phyloP scores from a whole-genome alignment of 2,329 filamentous ascomycete species.

The Boeremia lycopersici region DNA sequence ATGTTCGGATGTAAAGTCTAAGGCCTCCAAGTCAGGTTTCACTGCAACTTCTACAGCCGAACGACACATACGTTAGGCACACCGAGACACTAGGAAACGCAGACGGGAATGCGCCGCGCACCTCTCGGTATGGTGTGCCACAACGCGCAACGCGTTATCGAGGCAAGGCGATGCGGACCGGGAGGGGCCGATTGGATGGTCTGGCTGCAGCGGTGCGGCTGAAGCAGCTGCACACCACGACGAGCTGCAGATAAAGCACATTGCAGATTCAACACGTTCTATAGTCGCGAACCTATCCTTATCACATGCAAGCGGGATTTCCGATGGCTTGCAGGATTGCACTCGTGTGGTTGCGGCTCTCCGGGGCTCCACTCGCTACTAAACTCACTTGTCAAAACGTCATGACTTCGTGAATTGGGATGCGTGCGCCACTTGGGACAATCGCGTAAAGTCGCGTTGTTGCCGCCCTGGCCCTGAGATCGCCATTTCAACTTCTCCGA shows the following conservation, averaged over 20 bases:
- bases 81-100: not conserved
- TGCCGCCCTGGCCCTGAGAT: slow-evolving; percentile 11
- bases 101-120: not conserved
- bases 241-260: not conserved
- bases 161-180: not conserved
- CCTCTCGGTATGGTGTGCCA: not conserved
- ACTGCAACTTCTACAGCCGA: not conserved
- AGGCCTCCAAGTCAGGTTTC: not conserved
- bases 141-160: no score
- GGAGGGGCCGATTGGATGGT: slow-evolving; percentile 4
- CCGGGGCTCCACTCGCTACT: slow-evolving; percentile 14
- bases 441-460: slow-evolving; percentile 16
- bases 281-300: not conserved
- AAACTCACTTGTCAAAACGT: slow-evolving; percentile 13
- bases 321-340: slow-evolving; percentile 1
- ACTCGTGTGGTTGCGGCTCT: slow-evolving; percentile 13
- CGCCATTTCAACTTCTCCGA: slow-evolving; percentile 7
- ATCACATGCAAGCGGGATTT: slow-evolving; percentile 15
- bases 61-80: not conserved
- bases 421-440: slow-evolving; percentile 12
- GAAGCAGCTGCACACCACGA: slow-evolving; percentile 5
- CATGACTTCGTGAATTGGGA: slow-evolving; percentile 20
- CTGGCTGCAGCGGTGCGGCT: slow-evolving; percentile 4
- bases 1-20: not conserved
- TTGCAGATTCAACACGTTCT: slow-evolving; percentile 4